Percentiles rank a stretch among this genome's conserved stretches.
These are phyloP conservation scores for Trichophyton mentagrophytes DNA, from an alignment of 2,329 filamentous ascomycete genomes.

Conservation along the genomic window DNA sequence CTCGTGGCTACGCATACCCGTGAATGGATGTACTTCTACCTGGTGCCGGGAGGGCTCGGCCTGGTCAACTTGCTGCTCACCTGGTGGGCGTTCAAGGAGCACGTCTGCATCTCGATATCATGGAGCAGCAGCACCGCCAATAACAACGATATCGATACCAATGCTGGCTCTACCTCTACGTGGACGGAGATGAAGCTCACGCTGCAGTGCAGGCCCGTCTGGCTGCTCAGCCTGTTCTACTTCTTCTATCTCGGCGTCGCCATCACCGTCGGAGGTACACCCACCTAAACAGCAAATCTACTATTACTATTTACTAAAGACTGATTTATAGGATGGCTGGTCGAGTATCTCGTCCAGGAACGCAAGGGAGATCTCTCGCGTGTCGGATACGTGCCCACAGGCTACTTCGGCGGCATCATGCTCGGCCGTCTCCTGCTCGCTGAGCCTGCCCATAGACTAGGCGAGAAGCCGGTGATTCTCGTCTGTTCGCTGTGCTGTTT, in stretches of 20 bases:
- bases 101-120: slow-evolving; percentile 1
- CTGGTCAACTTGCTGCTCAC: slow-evolving; percentile 40
- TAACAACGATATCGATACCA: neutral
- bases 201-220: slow-evolving; percentile 41
- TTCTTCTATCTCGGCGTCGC: slow-evolving; percentile 70
- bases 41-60: slow-evolving; percentile 42
- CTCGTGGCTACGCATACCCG: slow-evolving; percentile 35
- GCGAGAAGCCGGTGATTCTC: slow-evolving; percentile 46
- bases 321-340: slow-evolving; percentile 43
- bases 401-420: slow-evolving; percentile 46
- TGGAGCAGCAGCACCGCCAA: neutral
- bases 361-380: slow-evolving; percentile 43
- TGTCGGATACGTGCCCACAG: slow-evolving; percentile 51
- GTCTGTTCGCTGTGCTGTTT: slow-evolving; percentile 42
- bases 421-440: slow-evolving; percentile 46
- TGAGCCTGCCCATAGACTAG: slow-evolving; percentile 47
- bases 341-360: slow-evolving; percentile 51
- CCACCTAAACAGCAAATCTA: neutral
- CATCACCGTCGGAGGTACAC: slow-evolving; percentile 48
- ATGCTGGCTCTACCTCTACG: neutral
- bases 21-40: slow-evolving; percentile 46
- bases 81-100: slow-evolving; percentile 39
- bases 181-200: slow-evolving; percentile 18
- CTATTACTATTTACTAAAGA: too few species aligned
- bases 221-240: slow-evolving; percentile 60